Evolutionary conservation across 2,329 filamentous ascomycete genomes (phyloP), one percentile per base, ranked within the genome.

Genomic region (Neopestalotiopsis clavispora): DNA sequence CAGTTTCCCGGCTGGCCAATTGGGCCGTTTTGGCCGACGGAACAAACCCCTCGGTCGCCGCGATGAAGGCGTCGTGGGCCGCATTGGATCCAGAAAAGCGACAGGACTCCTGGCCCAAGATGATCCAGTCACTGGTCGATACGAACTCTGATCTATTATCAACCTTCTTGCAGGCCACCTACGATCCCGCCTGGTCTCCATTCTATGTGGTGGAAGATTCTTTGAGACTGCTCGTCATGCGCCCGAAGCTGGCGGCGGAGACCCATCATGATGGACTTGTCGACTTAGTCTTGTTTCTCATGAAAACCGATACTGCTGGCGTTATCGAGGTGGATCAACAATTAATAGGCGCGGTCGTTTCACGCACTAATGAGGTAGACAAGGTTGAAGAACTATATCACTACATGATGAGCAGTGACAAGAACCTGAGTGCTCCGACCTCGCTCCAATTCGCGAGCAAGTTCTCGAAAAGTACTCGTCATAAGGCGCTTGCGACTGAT

Each of bases 401-500:
- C 60, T 23, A 65, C 23, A 65, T 78, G 40, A 70, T 68, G 62
- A 64, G 20, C 10, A 67, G 69, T 14, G 71, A 74, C n/a, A 74
- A 75, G 64, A 72, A 71, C 14, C 68, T 78, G 40, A 65, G 68
- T 34, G 71, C 72, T 10, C 76, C 85, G 69, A 89, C 87, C 0
- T 75, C 80, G 17, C 74, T 87, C 2, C 84, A 86, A 1, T 81
- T 88, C 58, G 85, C 85, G 3, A 78, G 77, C 57, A 80, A 77
- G 3, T 75, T 91, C 32, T 84, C 86, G 1, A 75, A 76, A 60
- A 73, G 75, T 9, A 71, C 74, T 13, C 69, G 73, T 4, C 78
- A 83, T 73, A 87, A 87, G 70, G 70, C 72, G 17, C 38, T 75
- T 10, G 81, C 87, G 0, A 80, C 86, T 58, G 77, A 82, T 4